These are phyloP conservation scores for Candida pini DNA, from an alignment of 805 yeast species.

Conservation along the genomic window DNA sequence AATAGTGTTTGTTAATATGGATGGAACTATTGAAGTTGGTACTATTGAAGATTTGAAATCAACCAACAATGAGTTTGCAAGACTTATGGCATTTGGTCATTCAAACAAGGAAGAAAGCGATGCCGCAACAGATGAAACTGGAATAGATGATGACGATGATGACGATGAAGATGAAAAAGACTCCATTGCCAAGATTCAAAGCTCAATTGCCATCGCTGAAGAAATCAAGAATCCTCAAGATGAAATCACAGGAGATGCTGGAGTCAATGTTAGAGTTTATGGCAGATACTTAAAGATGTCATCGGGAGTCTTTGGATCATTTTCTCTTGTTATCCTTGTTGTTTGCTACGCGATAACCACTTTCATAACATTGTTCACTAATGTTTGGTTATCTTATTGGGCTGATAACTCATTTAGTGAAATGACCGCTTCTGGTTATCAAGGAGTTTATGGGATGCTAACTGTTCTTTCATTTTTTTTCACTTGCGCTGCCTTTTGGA, in stretches of 20 bases:
- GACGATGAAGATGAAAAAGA: constrained; percentile 3
- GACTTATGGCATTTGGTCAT: constrained; percentile 42
- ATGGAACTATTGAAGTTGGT: constrained; percentile 55
- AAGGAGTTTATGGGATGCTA: constrained; percentile 64
- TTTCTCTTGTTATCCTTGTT: constrained; percentile 12
- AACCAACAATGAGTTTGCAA: constrained; percentile 40
- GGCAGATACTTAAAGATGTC: constrained; percentile 46
- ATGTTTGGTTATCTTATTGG: constrained; percentile 84
- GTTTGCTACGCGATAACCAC: constrained; percentile 29
- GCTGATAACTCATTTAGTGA: constrained; percentile 42
- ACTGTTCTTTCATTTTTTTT: constrained; percentile 43
- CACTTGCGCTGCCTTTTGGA: constrained; percentile 37
- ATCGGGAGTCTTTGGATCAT: constrained; percentile 37
- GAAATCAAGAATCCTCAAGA: background rate
- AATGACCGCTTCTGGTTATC: constrained; percentile 48
- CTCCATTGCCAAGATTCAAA: background rate
- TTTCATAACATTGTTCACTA: constrained; percentile 50
- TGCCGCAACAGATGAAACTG: constrained; percentile 22
- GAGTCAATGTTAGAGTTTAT: constrained; percentile 42
- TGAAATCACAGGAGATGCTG: background rate
- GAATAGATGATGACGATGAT: constrained; percentile 3
- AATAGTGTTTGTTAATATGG: constrained; percentile 59
- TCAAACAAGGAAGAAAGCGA: constrained; percentile 16
- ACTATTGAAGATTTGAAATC: constrained; percentile 46
- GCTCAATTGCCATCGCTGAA: background rate